A percentile compares a stretch with the other conserved stretches of the same genome.
phyloP scores from a whole-genome alignment of 805 yeast species.

The Yamadazyma akitaensis region DNA sequence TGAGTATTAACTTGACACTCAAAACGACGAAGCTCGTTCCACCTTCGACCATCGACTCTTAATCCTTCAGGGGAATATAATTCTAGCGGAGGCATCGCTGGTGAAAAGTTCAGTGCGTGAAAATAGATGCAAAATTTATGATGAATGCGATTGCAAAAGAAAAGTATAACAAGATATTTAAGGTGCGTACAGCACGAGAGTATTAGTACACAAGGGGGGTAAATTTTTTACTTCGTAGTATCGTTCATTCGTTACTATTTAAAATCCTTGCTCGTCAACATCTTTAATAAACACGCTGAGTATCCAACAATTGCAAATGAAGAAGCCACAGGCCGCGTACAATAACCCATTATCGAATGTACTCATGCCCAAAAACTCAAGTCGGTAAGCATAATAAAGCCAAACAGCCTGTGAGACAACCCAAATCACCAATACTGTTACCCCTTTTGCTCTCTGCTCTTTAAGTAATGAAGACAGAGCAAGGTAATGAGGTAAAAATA shows the following conservation, averaged over 20 bases:
- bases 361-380: conserved; percentile 74
- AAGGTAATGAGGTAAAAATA: conserved; percentile 73
- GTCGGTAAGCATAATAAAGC: conserved; percentile 71
- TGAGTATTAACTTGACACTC: conserved; percentile 83
- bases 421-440: conserved; percentile 55
- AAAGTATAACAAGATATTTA: neutral
- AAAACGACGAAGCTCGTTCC: conserved; percentile 87
- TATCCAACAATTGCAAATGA: conserved; percentile 58
- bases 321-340: conserved; percentile 54
- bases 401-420: conserved; percentile 66
- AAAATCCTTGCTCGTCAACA: conserved; percentile 2
- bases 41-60: conserved; percentile 88
- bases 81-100: conserved; percentile 63
- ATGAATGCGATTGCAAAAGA: neutral
- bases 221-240: neutral
- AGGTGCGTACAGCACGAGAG: no score
- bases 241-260: neutral
- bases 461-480: conserved; percentile 37
- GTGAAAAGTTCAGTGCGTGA: conserved; percentile 2
- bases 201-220: no score
- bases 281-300: conserved; percentile 52
- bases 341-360: conserved; percentile 63
- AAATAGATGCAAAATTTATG: neutral
- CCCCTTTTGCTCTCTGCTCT: conserved; percentile 32
- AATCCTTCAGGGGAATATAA: conserved; percentile 94